A percentile compares a stretch with the other conserved stretches of the same genome.
Evolutionary conservation across 352 stramenopile genomes (phyloP).

Genomic region (Phytopythium delawarense): DNA sequence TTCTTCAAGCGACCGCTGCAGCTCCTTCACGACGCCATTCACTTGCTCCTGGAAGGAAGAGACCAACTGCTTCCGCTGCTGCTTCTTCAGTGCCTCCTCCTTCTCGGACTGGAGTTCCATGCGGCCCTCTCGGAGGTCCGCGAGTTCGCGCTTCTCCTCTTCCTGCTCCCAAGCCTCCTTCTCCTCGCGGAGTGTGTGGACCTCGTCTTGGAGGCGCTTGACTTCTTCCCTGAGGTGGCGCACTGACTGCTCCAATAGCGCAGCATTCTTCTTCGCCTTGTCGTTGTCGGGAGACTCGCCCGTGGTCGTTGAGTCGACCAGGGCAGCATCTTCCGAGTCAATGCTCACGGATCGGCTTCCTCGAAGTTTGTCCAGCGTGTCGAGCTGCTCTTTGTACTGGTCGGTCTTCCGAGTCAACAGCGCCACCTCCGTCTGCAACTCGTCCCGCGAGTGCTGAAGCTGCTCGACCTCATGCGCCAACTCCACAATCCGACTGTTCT

Average conservation of each 20-base stretch:
- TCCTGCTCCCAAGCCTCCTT: constrained; percentile 27
- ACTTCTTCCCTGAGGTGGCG: not conserved
- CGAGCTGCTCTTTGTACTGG: not conserved
- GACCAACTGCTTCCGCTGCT: constrained; percentile 40
- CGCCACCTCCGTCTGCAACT: constrained; percentile 4
- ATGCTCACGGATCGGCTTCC: not conserved
- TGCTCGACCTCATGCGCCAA: not conserved
- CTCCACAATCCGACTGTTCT: not conserved
- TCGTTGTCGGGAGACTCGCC: constrained; percentile 1
- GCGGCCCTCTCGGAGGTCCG: constrained; percentile 25
- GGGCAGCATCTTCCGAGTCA: not conserved
- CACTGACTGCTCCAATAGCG: constrained; percentile 4
- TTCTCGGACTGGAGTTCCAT: constrained; percentile 35
- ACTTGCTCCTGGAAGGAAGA: constrained; percentile 36
- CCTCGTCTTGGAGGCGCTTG: constrained; percentile 17
- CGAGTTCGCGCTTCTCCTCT: constrained; percentile 20
- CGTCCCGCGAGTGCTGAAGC: constrained; percentile 5
- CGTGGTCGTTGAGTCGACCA: not conserved
- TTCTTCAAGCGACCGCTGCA: constrained; percentile 51
- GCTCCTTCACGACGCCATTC: constrained; percentile 29
- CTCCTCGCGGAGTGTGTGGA: constrained; percentile 22
- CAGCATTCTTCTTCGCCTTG: constrained; percentile 5
- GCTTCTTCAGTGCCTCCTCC: constrained; percentile 25
- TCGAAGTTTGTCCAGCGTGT: not conserved
- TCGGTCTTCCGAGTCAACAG: not conserved